Conservation (phyloP, 2,329 filamentous ascomycete genomes). For the Aspergillaceae sp. region DNA sequence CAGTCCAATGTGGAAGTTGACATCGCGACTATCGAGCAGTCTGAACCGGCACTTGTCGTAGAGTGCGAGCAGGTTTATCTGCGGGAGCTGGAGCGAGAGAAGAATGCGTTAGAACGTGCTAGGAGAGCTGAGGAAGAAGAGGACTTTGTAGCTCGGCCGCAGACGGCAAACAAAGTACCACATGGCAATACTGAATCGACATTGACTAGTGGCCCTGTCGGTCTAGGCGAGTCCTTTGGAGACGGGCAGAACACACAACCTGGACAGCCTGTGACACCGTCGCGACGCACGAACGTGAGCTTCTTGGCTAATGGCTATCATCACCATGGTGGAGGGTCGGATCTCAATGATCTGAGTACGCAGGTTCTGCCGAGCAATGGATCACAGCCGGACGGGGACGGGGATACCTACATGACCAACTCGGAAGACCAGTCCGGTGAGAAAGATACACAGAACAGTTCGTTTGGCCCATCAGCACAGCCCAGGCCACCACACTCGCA, state of each 20-base stretch:
- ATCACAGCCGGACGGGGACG: conserved; percentile 38
- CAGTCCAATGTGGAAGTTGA: conserved; percentile 91
- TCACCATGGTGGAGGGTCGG: conserved; percentile 32
- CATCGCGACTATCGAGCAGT: conserved; percentile 64
- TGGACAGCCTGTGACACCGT: conserved; percentile 48
- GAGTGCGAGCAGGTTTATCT: conserved; percentile 78
- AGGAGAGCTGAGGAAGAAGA: conserved; percentile 33
- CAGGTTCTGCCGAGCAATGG: conserved; percentile 48
- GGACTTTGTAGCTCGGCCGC: conserved; percentile 36
- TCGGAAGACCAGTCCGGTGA: conserved; percentile 37
- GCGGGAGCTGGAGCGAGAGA: conserved; percentile 62
- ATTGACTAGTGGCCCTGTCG: conserved; percentile 43
- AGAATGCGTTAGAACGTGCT: conserved; percentile 51
- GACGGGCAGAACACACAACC: conserved; percentile 22
- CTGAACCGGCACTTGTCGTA: conserved; percentile 51
- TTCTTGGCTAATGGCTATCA: conserved; percentile 51
- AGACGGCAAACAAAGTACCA: conserved; percentile 44
- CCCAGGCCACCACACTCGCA: conserved; percentile 39
- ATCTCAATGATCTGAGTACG: conserved; percentile 27
- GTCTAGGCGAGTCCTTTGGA: conserved; percentile 57
- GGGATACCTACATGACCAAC: conserved; percentile 50
- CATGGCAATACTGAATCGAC: conserved; percentile 47
- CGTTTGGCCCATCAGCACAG: conserved; percentile 44
- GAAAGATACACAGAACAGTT: conserved; percentile 39
- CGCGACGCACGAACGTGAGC: conserved; percentile 40